Evolutionary conservation across 2,329 filamentous ascomycete species (phyloP), one percentile per base, ranked within the genome.

Genomic region (Lachnellula willkommii): DNA sequence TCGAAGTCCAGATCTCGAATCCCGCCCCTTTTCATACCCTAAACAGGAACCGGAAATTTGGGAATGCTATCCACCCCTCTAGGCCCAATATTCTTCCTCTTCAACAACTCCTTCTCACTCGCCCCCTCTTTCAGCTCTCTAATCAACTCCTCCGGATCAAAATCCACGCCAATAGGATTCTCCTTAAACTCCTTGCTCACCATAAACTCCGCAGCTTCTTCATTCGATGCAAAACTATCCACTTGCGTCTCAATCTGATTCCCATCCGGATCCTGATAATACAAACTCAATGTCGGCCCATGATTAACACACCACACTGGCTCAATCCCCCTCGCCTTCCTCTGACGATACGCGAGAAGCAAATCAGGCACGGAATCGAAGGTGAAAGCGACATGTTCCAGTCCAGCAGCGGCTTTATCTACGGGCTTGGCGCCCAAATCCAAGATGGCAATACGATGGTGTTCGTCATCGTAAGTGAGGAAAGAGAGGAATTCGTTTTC

Each of bases 181-280:
- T 72, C 59, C 0, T 26, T 57, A 54, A 77, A 77, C 9, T 64
- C 64, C 1, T 66, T 50, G 0, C 62, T 55, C 22, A 14, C 47
- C 74, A 81, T 76, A 58, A 70, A 79, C 9, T 56, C 65, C 0
- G 59, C 70, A 0, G 73, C 71, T 36, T 75, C 75, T 24, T 70
- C 68, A 1, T 55, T 55, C 0, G 65, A 70, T 5, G 70, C 69
- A 51, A 76, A 75, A 49, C 73, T 74, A 54, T 77, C 74, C 2
- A 77, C 72, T 60, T 79, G 75, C 4, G 70, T 72, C 66, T 79
- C 78, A 32, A 79, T 52, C 60, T 67, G 59, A 63, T 79, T 79
- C 12, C 75, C 74, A 61, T 80, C 76, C 5, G 76, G 77, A 62
- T 79, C 77, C 7, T 59, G 55, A 61, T 79, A 79, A 63, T 79